These are phyloP conservation scores for Pinus tabuliformis DNA, from an alignment of 75 land plant species.

Conservation along the genomic window DNA sequence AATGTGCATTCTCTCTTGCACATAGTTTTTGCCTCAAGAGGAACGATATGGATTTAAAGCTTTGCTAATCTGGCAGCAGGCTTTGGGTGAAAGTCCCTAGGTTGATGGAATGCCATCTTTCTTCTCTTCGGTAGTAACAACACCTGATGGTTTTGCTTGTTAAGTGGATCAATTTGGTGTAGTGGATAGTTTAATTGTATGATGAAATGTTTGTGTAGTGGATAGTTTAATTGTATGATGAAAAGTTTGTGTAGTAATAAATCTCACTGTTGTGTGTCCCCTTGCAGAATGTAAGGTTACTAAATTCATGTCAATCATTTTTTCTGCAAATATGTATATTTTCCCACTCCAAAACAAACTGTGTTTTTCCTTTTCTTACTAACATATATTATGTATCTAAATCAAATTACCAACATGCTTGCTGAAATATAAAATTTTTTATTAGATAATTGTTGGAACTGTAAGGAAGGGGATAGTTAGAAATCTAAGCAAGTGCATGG, in stretches of 20 bases:
- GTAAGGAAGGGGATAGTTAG: constrained; percentile 6
- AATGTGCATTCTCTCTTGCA: too few relatives aligned
- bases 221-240: too few relatives aligned
- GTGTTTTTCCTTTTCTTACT: not conserved
- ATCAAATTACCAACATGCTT: not conserved
- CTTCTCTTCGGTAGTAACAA: not conserved
- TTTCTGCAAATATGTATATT: not conserved
- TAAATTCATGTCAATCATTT: not conserved
- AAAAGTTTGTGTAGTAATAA: too few relatives aligned
- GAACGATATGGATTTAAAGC: not conserved
- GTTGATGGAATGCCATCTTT: not conserved
- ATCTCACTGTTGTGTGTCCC: not conserved
- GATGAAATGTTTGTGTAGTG: not conserved
- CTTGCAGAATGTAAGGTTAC: not conserved
- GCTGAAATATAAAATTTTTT: not conserved
- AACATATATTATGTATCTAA: not conserved
- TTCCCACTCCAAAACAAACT: not conserved
- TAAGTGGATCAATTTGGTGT: not conserved
- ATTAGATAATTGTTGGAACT: not conserved
- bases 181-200: too few relatives aligned
- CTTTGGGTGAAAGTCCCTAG: not conserved
- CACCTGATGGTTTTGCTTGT: not conserved
- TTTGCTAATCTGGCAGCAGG: not conserved
- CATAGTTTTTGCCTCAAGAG: not conserved
- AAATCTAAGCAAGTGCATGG: not conserved